Conservation (phyloP, 2,329 filamentous ascomycete genomes). For the Plectosphaerella sp. region DNA sequence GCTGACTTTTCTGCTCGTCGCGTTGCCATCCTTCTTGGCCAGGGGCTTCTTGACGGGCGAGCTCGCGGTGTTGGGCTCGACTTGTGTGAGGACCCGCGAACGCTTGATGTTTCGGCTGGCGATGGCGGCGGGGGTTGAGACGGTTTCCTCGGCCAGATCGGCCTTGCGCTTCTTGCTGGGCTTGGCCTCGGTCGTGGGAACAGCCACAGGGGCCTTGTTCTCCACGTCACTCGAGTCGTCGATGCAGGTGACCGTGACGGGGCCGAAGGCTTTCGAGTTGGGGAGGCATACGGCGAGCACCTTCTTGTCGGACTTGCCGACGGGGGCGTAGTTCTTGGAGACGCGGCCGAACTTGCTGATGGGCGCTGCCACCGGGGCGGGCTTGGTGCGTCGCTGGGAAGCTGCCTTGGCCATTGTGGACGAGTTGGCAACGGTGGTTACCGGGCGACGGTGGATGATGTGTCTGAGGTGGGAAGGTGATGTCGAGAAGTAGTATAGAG, state of each 20-base stretch:
- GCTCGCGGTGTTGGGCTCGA: not conserved
- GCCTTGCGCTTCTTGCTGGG: conserved; percentile 11
- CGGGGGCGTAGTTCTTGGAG: conserved; percentile 7
- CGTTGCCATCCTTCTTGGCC: conserved; percentile 20
- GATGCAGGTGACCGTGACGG: conserved; percentile 1
- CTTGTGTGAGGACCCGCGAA: conserved; percentile 4
- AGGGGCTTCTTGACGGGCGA: conserved; percentile 14
- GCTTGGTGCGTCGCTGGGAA: conserved; percentile 10
- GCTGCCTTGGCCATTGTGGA: conserved; percentile 11
- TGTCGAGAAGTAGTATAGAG: not conserved
- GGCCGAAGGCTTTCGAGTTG: conserved; percentile 1
- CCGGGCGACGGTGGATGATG: not conserved
- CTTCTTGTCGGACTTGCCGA: conserved; percentile 4
- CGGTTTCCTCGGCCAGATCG: conserved; percentile 4
- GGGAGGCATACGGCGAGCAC: conserved; percentile 7
- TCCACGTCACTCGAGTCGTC: conserved; percentile 5
- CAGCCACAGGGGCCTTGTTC: conserved; percentile 1
- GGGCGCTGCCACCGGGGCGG: conserved; percentile 3
- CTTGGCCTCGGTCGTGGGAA: not conserved
- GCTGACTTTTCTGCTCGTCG: conserved; percentile 10
- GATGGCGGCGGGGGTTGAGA: not conserved
- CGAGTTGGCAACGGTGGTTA: conserved; percentile 2
- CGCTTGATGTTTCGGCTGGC: conserved; percentile 4
- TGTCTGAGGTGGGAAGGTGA: not conserved
- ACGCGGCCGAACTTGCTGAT: conserved; percentile 13